Percentiles rank a stretch among this genome's conserved stretches.
Conservation (phyloP, 306 rosid species). For the Cotoneaster glaucophyllus region DNA sequence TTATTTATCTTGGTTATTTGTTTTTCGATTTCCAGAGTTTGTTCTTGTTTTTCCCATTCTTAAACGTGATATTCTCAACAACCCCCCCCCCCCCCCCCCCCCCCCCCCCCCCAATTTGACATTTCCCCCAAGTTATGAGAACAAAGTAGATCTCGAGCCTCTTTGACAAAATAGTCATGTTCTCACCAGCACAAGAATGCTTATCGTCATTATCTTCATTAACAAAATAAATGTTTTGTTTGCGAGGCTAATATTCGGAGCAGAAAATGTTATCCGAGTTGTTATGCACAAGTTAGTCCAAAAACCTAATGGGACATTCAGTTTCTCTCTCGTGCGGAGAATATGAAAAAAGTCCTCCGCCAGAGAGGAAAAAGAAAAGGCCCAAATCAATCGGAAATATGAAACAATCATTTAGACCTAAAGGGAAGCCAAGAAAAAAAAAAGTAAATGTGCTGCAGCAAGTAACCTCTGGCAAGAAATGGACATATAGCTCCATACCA, state of each 20-base stretch:
- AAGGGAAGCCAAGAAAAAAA: conserved; percentile 4
- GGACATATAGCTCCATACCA: conserved; percentile 1
- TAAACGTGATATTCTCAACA: too few relatives aligned
- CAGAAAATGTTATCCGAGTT: conserved; percentile 6
- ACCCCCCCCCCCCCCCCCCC: too few relatives aligned
- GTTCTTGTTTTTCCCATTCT: too few relatives aligned
- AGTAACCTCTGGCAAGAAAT: conserved; percentile 21
- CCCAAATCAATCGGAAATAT: conserved; percentile 28
- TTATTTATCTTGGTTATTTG: too few relatives aligned
- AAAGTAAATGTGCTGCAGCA: not conserved
- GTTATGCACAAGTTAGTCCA: conserved; percentile 11
- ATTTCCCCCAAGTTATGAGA: too few relatives aligned
- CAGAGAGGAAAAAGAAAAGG: conserved; percentile 10
- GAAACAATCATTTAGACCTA: conserved; percentile 26
- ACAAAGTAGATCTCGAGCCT: too few relatives aligned
- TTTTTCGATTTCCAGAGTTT: too few relatives aligned
- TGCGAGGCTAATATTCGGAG: not conserved
- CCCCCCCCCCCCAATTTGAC: too few relatives aligned
- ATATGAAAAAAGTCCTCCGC: conserved; percentile 20
- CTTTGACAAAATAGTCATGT: too few relatives aligned
- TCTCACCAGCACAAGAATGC: too few relatives aligned
- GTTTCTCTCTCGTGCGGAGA: conserved; percentile 16
- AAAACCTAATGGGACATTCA: conserved; percentile 7
- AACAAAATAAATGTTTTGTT: not conserved
- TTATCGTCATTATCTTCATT: not conserved